Conservation (phyloP, 2,329 filamentous ascomycete species). For the Xylariales sp. region DNA sequence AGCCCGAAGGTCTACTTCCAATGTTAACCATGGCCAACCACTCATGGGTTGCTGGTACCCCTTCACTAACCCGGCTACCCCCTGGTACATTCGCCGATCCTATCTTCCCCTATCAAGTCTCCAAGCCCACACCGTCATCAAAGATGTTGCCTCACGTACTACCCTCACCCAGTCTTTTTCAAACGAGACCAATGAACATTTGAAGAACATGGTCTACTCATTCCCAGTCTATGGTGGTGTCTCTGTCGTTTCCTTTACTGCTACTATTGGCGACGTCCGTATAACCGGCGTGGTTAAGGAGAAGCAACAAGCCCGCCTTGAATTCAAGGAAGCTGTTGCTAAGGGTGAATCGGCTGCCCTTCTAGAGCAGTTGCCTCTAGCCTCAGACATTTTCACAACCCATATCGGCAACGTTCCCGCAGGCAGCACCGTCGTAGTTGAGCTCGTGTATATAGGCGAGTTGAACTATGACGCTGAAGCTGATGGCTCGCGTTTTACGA, state of each 20-base stretch:
- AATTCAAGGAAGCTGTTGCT: constrained; percentile 22
- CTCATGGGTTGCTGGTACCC: constrained; percentile 10
- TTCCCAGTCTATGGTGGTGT: constrained; percentile 30
- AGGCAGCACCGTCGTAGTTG: constrained; percentile 16
- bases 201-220: constrained; percentile 31
- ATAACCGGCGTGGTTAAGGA: constrained; percentile 28
- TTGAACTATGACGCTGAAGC: constrained; percentile 26
- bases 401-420: constrained; percentile 31
- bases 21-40: background rate
- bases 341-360: constrained; percentile 21
- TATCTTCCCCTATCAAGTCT: constrained; percentile 22
- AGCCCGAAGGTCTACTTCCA: background rate
- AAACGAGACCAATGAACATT: constrained; percentile 17
- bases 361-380: constrained; percentile 29
- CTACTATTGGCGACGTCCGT: constrained; percentile 21
- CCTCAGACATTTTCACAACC: constrained; percentile 32
- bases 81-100: constrained; percentile 10
- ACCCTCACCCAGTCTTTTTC: constrained; percentile 26
- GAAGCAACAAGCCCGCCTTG: constrained; percentile 27
- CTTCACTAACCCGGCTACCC: background rate
- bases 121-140: constrained; percentile 27
- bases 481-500: constrained; percentile 31
- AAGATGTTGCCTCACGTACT: constrained; percentile 31
- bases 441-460: constrained; percentile 30
- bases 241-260: constrained; percentile 29